These are phyloP conservation scores for Boechera retrofracta DNA, from an alignment of 345 rosid genomes.

Conservation along the genomic window DNA sequence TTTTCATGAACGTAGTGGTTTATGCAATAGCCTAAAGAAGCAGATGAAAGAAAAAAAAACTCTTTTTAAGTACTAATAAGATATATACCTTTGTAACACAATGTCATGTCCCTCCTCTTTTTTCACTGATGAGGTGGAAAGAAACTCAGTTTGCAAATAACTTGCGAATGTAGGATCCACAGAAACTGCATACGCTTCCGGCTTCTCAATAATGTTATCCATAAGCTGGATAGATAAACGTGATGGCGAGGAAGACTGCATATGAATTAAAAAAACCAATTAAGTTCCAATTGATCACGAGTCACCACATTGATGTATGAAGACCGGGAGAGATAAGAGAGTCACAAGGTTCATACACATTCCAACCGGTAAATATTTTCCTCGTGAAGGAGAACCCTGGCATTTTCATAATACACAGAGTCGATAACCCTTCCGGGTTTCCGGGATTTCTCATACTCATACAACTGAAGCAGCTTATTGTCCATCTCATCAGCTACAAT, in stretches of 20 bases:
- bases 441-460: constrained; percentile 84
- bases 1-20: constrained; percentile 3
- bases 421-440: constrained; percentile 59
- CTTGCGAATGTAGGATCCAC: constrained; percentile 85
- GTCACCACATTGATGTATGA: constrained; percentile 3
- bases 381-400: constrained; percentile 83
- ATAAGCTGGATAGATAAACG: constrained; percentile 75
- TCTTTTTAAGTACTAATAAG: no score
- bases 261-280: not conserved
- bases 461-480: constrained; percentile 79
- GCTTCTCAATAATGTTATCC: constrained; percentile 80
- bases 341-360: constrained; percentile 58
- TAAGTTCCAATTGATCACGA: not conserved
- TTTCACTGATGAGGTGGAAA: constrained; percentile 29
- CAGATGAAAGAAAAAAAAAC: not conserved
- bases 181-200: constrained; percentile 82
- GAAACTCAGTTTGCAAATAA: constrained; percentile 62
- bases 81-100: constrained; percentile 31
- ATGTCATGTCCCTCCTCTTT: constrained; percentile 26
- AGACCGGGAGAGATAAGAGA: constrained; percentile 16
- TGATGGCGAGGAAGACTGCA: constrained; percentile 72
- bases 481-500: constrained; percentile 91
- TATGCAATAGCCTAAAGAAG: constrained; percentile 12
- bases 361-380: constrained; percentile 85
- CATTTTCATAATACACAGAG: constrained; percentile 80